These are phyloP conservation scores for Thymus quinquecostatus DNA, from an alignment of 257 asterid genomes.

Conservation along the genomic window DNA sequence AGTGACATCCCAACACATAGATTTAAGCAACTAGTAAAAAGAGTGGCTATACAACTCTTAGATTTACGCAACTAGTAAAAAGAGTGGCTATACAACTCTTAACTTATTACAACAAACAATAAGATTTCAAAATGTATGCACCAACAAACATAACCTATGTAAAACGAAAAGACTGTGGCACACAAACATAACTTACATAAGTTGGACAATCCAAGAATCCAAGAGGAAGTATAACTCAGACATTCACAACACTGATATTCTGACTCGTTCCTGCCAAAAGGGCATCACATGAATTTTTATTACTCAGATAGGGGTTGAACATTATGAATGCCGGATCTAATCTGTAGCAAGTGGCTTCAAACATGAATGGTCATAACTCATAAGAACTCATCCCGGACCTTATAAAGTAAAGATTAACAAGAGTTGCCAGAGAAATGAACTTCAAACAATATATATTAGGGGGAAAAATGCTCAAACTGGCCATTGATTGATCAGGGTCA, in stretches of 20 bases:
- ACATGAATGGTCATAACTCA: neutral
- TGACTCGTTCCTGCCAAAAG: neutral
- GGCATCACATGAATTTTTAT: neutral
- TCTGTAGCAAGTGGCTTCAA: slow-evolving; percentile 3
- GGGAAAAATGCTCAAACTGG: neutral
- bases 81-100: too few species aligned
- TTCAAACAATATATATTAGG: neutral
- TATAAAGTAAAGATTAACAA: neutral
- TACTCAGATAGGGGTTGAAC: neutral
- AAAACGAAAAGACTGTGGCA: neutral
- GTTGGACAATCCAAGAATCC: neutral
- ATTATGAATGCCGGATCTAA: neutral
- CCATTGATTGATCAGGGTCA: neutral
- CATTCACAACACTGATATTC: slow-evolving; percentile 17
- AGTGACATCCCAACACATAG: neutral
- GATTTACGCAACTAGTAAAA: too few species aligned
- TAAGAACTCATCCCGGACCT: neutral
- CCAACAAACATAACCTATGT: neutral
- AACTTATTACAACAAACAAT: neutral
- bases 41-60: neutral
- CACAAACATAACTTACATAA: neutral
- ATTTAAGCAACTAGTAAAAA: neutral
- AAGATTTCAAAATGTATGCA: neutral
- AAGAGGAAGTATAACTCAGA: neutral
- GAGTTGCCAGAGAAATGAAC: slow-evolving; percentile 1